Base-by-base conservation (phyloP, 352 stramenopile genomes). In the Aphanomyces invadans region DNA sequence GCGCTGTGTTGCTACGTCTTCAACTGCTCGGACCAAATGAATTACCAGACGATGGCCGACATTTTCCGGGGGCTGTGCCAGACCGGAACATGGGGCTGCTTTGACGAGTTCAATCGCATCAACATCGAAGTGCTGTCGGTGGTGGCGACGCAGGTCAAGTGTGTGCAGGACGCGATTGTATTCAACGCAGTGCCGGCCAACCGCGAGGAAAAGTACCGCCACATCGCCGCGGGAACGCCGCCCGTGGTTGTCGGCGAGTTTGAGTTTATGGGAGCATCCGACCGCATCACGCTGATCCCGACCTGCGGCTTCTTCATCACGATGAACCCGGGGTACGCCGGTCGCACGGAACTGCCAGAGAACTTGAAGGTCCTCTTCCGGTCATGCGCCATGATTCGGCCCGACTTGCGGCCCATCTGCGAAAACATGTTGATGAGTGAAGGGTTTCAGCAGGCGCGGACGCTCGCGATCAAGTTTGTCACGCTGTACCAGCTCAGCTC, bases 261-360 rank as follows among this genome's bases (percentile, higher is more conserved):
- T 33, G 85, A 92, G 57, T 95, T 95, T 56, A 94, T 95, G 84
- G 86, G 86, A 0, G 77, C 83, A 7, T 92, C 85, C 0, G 86
- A 95, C 54, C 79, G 83, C 5, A 93, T 93, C 69, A 92, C 83
- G 3, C 64, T 95, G 29, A 93, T 95, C 39, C 86, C 86, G 11
- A 95, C 84, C 1, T 94, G 86, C 51, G 90, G 90, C 3, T 96
- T 97, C 73, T 98, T 97, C 72, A 98, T 98, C 66, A 98, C 92
- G 9, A 98, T 98, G 92, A 97, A 98, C 74, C 92, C 91, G 9
- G 92, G 92, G 5, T 98, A 98, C 59, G 88, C 89, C 11, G 92
- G 83, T 11, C 83, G 85, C 3, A 92, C 83, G 0, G 84, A 97
- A 57, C 76, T 97, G 4, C 87, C 87, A 4, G 87, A 94, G 55